A percentile compares a stretch with the other conserved stretches of the same genome.
Evolutionary conservation across 805 yeast genomes (phyloP).

Genomic region (Starmerella tilneyi): DNA sequence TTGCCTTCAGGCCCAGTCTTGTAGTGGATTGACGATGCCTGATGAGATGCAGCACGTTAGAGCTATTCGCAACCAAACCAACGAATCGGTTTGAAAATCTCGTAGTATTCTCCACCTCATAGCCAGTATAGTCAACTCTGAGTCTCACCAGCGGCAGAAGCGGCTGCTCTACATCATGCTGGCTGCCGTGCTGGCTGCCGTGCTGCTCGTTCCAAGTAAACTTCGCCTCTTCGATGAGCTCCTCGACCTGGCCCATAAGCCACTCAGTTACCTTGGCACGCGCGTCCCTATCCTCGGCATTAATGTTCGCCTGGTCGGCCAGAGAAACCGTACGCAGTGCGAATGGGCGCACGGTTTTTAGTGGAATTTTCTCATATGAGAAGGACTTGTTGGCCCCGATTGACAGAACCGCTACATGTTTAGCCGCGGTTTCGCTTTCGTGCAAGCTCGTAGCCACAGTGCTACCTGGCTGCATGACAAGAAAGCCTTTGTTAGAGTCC

Average conservation of each 20-base stretch:
- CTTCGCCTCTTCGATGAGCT: constrained; percentile 51
- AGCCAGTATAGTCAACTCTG: constrained; percentile 79
- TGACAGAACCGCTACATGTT: constrained; percentile 62
- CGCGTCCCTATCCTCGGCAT: constrained; percentile 36
- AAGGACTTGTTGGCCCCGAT: constrained; percentile 46
- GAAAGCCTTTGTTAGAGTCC: constrained; percentile 51
- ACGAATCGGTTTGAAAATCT: constrained; percentile 84
- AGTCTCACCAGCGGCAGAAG: constrained; percentile 76
- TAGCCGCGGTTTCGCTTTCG: constrained; percentile 70
- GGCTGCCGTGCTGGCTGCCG: constrained; percentile 9
- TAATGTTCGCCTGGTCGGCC: constrained; percentile 34
- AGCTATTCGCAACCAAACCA: constrained; percentile 82
- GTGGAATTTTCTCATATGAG: constrained; percentile 47
- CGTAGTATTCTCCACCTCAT: constrained; percentile 81
- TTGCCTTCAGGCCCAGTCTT: constrained; percentile 4
- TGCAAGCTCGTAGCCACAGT: constrained; percentile 84
- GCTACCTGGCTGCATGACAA: constrained; percentile 84
- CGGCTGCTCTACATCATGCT: constrained; percentile 30
- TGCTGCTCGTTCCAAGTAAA: constrained; percentile 37
- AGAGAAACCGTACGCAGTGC: constrained; percentile 57
- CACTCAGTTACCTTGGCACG: constrained; percentile 47
- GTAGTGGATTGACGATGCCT: constrained; percentile 30
- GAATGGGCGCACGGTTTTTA: constrained; percentile 74
- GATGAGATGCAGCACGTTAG: constrained; percentile 68
- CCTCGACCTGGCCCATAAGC: constrained; percentile 54